Evolutionary conservation across 2,329 filamentous ascomycete species (phyloP), one percentile per base, ranked within the genome.

Genomic region (Camptophora hylomeconis): DNA sequence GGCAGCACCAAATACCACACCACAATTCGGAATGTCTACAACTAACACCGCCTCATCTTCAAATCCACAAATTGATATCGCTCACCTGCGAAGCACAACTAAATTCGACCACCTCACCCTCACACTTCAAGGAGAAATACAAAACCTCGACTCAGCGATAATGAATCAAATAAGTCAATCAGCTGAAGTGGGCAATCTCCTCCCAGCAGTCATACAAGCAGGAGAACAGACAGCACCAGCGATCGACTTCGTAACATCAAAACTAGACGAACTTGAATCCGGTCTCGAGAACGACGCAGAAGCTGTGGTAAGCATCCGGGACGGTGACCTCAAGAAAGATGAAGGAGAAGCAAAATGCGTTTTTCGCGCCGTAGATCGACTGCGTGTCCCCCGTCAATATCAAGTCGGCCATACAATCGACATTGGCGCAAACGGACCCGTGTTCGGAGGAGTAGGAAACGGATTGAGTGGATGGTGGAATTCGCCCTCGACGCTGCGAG

Each of bases 21-120:
- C n/a, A n/a, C n/a, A n/a, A n/a, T n/a, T n/a, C n/a, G n/a, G n/a
- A n/a, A n/a, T n/a, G n/a, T 22, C 40, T 19, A 35, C 29, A 19
- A 37, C 32, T 44, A 48, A 30, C 63, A 28, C 65, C 69, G 39
- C 66, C 69, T 9, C 65, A 75, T 10, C 74, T 14, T 49, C 77
- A 1, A 81, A 79, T 11, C 78, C 83, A 11, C 76, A 80, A 46
- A 80, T 92, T 45, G 80, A 89, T 53, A 57, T 80, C 29, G 71
- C 71, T 44, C 81, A 80, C 48, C 63, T 95, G 36, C 74, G 83
- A 29, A 78, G 80, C 10, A 92, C 86, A 0, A 93, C 84, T 3
- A 81, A 89, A 37, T 94, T 89, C 61, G 82, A 84, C 49, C 87
- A 93, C 53, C 75, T 93, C 16, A 73, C 80, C 36, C 79, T 87